Evolutionary conservation across 2,329 filamentous ascomycete genomes (phyloP).

Genomic region (Claviceps paspali): DNA sequence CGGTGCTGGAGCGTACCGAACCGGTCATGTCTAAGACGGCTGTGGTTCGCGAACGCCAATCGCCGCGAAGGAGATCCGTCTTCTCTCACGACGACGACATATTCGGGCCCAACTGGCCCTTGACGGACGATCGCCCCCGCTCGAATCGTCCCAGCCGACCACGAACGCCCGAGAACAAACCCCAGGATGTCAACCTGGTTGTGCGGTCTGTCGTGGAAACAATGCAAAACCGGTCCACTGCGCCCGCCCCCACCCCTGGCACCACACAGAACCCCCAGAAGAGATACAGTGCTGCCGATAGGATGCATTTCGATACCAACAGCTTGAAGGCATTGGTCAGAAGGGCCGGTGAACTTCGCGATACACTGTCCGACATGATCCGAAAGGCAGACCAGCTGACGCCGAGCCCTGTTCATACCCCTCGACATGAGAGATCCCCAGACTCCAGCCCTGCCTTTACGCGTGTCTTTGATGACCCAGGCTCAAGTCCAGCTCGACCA

Average conservation of each 20-base stretch:
- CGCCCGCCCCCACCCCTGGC: conserved; percentile 15
- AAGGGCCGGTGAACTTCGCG: conserved; percentile 43
- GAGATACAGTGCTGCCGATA: conserved; percentile 27
- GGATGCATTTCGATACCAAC: conserved; percentile 52
- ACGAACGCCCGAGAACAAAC: conserved; percentile 23
- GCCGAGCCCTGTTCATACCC: conserved; percentile 38
- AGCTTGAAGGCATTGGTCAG: conserved; percentile 52
- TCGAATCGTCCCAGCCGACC: conserved; percentile 24
- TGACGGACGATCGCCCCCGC: conserved; percentile 22
- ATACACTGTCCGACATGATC: conserved; percentile 43
- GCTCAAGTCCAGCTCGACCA: conserved; percentile 37
- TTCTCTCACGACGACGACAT: conserved; percentile 53
- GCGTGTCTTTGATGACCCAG: conserved; percentile 48
- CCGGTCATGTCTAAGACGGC: conserved; percentile 32
- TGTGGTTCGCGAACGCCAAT: conserved; percentile 38
- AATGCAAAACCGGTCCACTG: conserved; percentile 40
- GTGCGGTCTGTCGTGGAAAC: conserved; percentile 48
- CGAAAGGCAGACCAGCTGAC: conserved; percentile 43
- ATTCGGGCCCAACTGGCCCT: conserved; percentile 38
- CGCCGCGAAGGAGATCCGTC: conserved; percentile 41
- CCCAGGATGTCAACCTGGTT: conserved; percentile 30
- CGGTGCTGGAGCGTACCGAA: conserved; percentile 26
- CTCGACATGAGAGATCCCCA: conserved; percentile 26
- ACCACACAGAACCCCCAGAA: conserved; percentile 17
- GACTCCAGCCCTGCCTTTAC: conserved; percentile 55